phyloP scores from a whole-genome alignment of 768 basidiomycete species.

The Leccinum longicurvipes region DNA sequence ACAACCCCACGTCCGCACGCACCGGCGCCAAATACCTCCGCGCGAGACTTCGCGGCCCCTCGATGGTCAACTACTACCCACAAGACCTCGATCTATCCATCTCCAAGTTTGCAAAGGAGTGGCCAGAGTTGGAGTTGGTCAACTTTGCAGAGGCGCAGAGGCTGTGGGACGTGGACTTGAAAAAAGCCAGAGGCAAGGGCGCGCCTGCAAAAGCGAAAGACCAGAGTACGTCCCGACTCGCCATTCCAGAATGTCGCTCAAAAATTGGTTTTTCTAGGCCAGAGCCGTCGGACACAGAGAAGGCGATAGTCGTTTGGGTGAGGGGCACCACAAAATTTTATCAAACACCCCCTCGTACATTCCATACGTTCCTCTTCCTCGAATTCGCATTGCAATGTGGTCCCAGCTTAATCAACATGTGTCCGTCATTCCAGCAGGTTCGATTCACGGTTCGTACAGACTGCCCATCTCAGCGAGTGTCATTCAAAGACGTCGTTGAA shows the following conservation, averaged over 20 bases:
- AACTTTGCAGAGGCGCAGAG: conserved; percentile 68
- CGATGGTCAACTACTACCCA: conserved; percentile 85
- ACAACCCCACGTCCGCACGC: conserved; percentile 77
- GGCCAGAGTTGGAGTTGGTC: conserved; percentile 57
- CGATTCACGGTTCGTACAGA: no score
- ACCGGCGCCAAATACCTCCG: conserved; percentile 93
- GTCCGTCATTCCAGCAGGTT: no score
- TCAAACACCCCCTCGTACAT: not conserved
- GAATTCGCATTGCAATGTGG: no score
- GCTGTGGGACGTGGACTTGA: conserved; percentile 62
- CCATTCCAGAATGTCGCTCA: not conserved
- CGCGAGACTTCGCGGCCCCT: conserved; percentile 74
- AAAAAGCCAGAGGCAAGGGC: conserved; percentile 76
- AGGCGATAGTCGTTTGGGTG: conserved; percentile 31
- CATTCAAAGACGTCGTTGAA: conserved; percentile 19
- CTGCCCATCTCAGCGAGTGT: no score
- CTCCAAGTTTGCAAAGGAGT: conserved; percentile 44
- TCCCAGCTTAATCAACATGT: no score
- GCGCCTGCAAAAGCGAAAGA: conserved; percentile 77
- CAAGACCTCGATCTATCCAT: conserved; percentile 54
- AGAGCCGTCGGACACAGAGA: conserved; percentile 49
- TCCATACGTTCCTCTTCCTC: not conserved
- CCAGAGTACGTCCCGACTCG: conserved; percentile 44
- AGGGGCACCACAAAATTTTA: no score
- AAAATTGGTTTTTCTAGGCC: conserved; percentile 33